These are phyloP conservation scores for Cercospora canescens DNA, from an alignment of 2,329 filamentous ascomycete species.

Conservation along the genomic window DNA sequence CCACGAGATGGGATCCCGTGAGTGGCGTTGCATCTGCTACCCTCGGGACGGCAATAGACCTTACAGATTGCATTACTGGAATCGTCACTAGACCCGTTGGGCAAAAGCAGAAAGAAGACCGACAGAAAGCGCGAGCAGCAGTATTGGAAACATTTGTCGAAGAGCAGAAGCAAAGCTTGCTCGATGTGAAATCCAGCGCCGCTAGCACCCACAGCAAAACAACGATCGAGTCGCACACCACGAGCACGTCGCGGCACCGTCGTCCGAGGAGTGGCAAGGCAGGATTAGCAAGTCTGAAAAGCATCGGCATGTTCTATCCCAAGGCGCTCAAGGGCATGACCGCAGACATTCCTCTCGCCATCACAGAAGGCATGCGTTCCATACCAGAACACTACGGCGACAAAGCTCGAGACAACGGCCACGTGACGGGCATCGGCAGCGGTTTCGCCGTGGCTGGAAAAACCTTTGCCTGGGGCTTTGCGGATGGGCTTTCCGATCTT, in stretches of 20 bases:
- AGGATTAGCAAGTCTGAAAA: background rate
- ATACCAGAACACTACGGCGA: slow-evolving; percentile 82
- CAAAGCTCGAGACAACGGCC: slow-evolving; percentile 68
- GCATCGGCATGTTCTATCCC: slow-evolving; percentile 18
- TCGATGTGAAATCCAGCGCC: background rate
- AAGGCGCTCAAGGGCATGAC: slow-evolving; percentile 51
- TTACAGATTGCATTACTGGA: background rate
- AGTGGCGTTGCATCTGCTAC: background rate
- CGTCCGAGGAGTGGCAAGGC: background rate
- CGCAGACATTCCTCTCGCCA: slow-evolving; percentile 78
- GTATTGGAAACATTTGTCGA: background rate
- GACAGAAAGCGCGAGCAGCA: background rate
- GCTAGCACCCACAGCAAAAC: background rate
- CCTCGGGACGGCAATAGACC: background rate
- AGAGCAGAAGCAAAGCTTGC: background rate
- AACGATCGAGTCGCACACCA: background rate
- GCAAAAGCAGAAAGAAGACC: background rate
- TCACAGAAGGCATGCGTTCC: slow-evolving; percentile 86
- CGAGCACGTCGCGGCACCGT: background rate
- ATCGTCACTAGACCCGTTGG: background rate
- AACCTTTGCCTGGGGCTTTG: slow-evolving; percentile 61
- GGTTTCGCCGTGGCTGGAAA: slow-evolving; percentile 76
- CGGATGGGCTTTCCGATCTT: slow-evolving; percentile 77
- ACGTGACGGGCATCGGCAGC: slow-evolving; percentile 76
- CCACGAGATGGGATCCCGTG: background rate